Conservation (phyloP, 202 grass and related monocot genomes). For the Miscanthus sacchariflorus region DNA sequence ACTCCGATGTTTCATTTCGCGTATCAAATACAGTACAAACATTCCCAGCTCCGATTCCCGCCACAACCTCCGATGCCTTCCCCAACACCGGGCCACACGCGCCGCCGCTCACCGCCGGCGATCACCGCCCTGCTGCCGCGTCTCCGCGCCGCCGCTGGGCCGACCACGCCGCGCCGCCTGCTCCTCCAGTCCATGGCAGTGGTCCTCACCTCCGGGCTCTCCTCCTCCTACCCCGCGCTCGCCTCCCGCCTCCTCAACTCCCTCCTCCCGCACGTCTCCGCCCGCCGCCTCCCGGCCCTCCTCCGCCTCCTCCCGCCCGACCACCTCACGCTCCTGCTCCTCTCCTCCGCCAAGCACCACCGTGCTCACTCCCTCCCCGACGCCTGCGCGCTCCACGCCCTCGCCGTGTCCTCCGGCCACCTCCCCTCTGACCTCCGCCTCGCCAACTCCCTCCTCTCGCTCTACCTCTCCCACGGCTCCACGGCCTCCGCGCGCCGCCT, state of each 20-base stretch:
- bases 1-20: no score
- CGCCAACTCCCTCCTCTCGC: constrained; percentile 29
- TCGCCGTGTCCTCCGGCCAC: constrained; percentile 15
- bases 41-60: not conserved
- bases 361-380: not conserved
- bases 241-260: constrained; percentile 27
- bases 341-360: constrained; percentile 9
- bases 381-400: constrained; percentile 1
- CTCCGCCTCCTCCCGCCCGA: constrained; percentile 23
- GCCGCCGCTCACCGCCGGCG: not conserved
- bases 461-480: constrained; percentile 11
- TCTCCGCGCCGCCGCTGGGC: constrained; percentile 14
- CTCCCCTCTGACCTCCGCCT: constrained; percentile 27
- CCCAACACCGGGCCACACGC: not conserved
- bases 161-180: not conserved
- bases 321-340: constrained; percentile 28
- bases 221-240: not conserved
- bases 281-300: not conserved
- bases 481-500: constrained; percentile 12
- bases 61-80: constrained; percentile 8
- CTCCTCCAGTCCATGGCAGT: constrained; percentile 21
- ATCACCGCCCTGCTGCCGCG: not conserved
- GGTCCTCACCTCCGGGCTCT: constrained; percentile 25
- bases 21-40: no score
- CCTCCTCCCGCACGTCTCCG: constrained; percentile 10